A percentile compares a stretch with the other conserved stretches of the same genome.
Conservation (phyloP, 2,329 filamentous ascomycete genomes). For the Ascocoryne sarcoides region DNA sequence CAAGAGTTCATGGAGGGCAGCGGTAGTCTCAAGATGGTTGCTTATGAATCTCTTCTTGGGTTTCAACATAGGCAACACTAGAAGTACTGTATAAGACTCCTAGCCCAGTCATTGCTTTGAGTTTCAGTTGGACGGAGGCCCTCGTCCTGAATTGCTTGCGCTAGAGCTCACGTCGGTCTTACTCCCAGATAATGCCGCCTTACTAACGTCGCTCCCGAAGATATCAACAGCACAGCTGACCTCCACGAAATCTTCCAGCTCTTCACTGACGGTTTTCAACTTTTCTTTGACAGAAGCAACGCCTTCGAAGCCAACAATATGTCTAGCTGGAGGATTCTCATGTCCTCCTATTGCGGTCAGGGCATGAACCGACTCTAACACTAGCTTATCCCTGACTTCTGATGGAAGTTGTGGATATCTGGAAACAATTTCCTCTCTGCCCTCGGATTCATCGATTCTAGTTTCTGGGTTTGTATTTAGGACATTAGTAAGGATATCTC, state of each 20-base stretch:
- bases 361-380: conserved; percentile 84
- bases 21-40: too few species aligned
- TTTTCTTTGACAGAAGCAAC: conserved; percentile 88
- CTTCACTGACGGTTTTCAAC: conserved; percentile 89
- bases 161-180: conserved; percentile 11
- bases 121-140: not conserved
- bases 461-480: conserved; percentile 67
- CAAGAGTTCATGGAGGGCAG: too few species aligned
- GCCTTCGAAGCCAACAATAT: conserved; percentile 89
- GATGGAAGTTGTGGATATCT: conserved; percentile 67
- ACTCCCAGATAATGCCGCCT: conserved; percentile 18
- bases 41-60: too few species aligned
- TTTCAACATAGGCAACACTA: too few species aligned
- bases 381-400: conserved; percentile 61
- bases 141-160: not conserved
- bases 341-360: conserved; percentile 88
- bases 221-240: conserved; percentile 49
- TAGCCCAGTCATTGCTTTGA: too few species aligned
- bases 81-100: too few species aligned
- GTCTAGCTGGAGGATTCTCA: conserved; percentile 87
- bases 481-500: conserved; percentile 74
- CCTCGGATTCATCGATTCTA: conserved; percentile 29
- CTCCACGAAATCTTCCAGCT: conserved; percentile 92
- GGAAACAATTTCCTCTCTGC: conserved; percentile 38
- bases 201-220: conserved; percentile 25